These are phyloP conservation scores for Phyllosticta paracitricarpa DNA, from an alignment of 2,329 filamentous ascomycete genomes.

Conservation along the genomic window DNA sequence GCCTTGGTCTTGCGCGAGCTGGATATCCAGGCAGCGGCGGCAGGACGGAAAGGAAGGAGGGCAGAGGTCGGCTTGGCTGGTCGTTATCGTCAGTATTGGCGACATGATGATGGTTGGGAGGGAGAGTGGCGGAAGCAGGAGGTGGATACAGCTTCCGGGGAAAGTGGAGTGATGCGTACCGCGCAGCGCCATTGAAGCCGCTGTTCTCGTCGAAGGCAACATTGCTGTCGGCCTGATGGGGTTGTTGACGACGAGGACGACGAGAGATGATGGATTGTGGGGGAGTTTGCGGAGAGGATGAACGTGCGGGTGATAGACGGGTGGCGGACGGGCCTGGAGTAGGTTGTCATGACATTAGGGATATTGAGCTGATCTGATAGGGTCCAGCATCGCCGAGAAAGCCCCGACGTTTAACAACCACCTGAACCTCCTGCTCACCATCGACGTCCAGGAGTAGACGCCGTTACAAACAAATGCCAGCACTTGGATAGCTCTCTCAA, in stretches of 20 bases:
- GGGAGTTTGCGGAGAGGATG: slow-evolving; percentile 22
- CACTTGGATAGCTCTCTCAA: background rate
- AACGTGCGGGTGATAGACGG: slow-evolving; percentile 15
- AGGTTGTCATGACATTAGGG: slow-evolving; percentile 24
- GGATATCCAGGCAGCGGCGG: slow-evolving; percentile 53
- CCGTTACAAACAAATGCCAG: background rate
- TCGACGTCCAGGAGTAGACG: background rate
- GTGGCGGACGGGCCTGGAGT: slow-evolving; percentile 21
- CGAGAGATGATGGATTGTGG: slow-evolving; percentile 17
- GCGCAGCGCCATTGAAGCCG: slow-evolving; percentile 45
- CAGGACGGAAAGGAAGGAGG: slow-evolving; percentile 53
- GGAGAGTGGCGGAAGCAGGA: background rate
- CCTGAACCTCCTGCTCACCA: background rate
- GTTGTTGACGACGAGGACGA: slow-evolving; percentile 1
- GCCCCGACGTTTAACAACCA: no score
- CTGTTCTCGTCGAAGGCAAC: slow-evolving; percentile 42
- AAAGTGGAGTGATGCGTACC: slow-evolving; percentile 26
- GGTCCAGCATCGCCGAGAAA: no score
- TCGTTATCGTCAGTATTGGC: background rate
- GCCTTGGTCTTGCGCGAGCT: slow-evolving; percentile 56
- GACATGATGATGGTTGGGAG: background rate
- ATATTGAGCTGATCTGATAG: slow-evolving; percentile 7
- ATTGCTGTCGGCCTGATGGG: slow-evolving; percentile 21
- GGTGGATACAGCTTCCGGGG: slow-evolving; percentile 3
- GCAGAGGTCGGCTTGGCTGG: slow-evolving; percentile 57